Evolutionary conservation across 805 yeast genomes (phyloP).

Genomic region (Cyberlindnera maritima): DNA sequence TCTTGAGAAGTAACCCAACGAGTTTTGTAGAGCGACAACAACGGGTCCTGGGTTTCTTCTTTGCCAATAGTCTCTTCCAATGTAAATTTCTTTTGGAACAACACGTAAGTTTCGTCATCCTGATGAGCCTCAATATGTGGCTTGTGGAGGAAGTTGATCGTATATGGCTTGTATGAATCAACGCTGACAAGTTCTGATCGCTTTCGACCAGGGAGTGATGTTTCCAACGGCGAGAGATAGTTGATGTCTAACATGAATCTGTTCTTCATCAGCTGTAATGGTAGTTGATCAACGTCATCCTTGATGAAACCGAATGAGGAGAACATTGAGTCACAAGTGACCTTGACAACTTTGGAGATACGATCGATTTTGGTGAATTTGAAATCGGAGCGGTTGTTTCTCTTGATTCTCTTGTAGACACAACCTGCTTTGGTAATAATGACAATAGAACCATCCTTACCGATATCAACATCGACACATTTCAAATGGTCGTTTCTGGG

Average conservation of each 20-base stretch:
- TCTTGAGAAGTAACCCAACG: slow-evolving; percentile 26
- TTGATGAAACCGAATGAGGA: slow-evolving; percentile 65
- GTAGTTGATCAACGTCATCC: slow-evolving; percentile 59
- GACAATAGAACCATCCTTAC: slow-evolving; percentile 65
- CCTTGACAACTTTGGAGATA: slow-evolving; percentile 58
- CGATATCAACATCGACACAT: slow-evolving; percentile 66
- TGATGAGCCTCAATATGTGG: slow-evolving; percentile 10
- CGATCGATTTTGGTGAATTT: slow-evolving; percentile 55
- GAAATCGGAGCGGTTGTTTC: slow-evolving; percentile 29
- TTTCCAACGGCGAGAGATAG: slow-evolving; percentile 43
- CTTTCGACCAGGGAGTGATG: slow-evolving; percentile 17
- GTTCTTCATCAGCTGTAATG: slow-evolving; percentile 48
- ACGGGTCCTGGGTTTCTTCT: slow-evolving; percentile 13
- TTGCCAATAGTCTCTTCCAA: slow-evolving; percentile 10
- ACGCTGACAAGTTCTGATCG: slow-evolving; percentile 18
- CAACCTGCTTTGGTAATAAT: slow-evolving; percentile 70
- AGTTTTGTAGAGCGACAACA: slow-evolving; percentile 11
- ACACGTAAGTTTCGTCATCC: slow-evolving; percentile 13
- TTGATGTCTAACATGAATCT: slow-evolving; percentile 51
- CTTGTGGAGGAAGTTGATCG: slow-evolving; percentile 18
- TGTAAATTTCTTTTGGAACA: slow-evolving; percentile 13
- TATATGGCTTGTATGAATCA: slow-evolving; percentile 9
- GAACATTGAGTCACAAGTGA: slow-evolving; percentile 63
- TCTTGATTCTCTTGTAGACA: slow-evolving; percentile 39
- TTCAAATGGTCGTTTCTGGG: slow-evolving; percentile 55